A percentile compares a stretch with the other conserved stretches of the same genome.
Evolutionary conservation across 164 flowering plant species (phyloP).

Genomic region (Macadamia integrifolia): DNA sequence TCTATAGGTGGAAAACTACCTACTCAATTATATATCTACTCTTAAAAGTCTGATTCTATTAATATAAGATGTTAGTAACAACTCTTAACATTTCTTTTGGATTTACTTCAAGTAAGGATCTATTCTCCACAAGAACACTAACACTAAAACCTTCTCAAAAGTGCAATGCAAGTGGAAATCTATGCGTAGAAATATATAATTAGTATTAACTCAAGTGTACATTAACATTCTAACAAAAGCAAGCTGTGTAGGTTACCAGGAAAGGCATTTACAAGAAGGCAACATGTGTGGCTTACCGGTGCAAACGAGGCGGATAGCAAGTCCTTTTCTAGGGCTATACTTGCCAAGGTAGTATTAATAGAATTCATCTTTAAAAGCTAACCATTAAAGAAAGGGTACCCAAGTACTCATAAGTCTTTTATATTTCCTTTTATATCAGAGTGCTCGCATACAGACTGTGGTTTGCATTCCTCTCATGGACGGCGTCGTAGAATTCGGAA

Average conservation of each 20-base stretch:
- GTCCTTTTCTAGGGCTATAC: conserved; percentile 82
- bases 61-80: background rate
- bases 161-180: background rate
- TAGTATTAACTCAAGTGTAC: background rate
- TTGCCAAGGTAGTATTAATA: conserved; percentile 62
- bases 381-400: no score
- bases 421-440: conserved; percentile 26
- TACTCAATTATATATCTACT: background rate
- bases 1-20: background rate
- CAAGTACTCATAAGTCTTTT: no score
- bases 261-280: conserved; percentile 63
- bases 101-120: background rate
- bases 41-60: background rate
- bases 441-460: conserved; percentile 84
- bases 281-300: conserved; percentile 85
- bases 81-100: background rate
- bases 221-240: background rate
- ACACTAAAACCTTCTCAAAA: background rate
- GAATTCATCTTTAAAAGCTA: background rate
- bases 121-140: background rate
- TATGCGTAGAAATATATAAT: background rate
- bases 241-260: conserved; percentile 66
- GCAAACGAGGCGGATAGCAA: conserved; percentile 87
- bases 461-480: conserved; percentile 79
- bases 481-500: conserved; percentile 84